phyloP scores from a whole-genome alignment of 768 basidiomycete genomes.

The Russula foetens region DNA sequence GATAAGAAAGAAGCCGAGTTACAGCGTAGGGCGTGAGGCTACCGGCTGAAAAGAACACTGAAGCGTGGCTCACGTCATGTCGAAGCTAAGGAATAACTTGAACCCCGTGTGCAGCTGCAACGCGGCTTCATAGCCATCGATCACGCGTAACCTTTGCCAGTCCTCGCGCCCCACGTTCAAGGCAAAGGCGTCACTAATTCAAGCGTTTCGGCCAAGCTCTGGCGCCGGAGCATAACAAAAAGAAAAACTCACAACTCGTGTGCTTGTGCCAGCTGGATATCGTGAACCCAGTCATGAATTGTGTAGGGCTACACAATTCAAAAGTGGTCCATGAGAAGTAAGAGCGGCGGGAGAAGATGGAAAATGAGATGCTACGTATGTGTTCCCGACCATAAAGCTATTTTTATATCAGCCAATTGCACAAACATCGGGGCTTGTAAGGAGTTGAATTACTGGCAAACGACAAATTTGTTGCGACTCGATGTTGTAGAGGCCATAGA shows the following conservation, averaged over 20 bases:
- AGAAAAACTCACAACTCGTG: slow-evolving; percentile 5
- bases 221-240: background rate
- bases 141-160: slow-evolving; percentile 23
- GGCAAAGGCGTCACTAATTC: slow-evolving; percentile 5
- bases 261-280: slow-evolving; percentile 7
- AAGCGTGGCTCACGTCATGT: slow-evolving; percentile 27
- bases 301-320: background rate
- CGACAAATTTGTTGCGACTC: background rate
- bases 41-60: background rate
- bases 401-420: background rate
- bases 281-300: background rate
- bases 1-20: background rate
- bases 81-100: slow-evolving; percentile 33
- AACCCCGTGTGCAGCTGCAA: slow-evolving; percentile 29
- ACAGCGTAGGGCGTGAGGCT: background rate
- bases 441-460: slow-evolving; percentile 13
- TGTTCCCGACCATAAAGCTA: slow-evolving; percentile 13
- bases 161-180: slow-evolving; percentile 24
- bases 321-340: background rate
- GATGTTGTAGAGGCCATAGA: background rate
- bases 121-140: slow-evolving; percentile 42
- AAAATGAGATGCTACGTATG: background rate
- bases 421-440: background rate
- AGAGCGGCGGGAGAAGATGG: background rate
- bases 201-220: background rate